phyloP scores from a whole-genome alignment of 2,329 filamentous ascomycete genomes.

The Scorias spongiosa region DNA sequence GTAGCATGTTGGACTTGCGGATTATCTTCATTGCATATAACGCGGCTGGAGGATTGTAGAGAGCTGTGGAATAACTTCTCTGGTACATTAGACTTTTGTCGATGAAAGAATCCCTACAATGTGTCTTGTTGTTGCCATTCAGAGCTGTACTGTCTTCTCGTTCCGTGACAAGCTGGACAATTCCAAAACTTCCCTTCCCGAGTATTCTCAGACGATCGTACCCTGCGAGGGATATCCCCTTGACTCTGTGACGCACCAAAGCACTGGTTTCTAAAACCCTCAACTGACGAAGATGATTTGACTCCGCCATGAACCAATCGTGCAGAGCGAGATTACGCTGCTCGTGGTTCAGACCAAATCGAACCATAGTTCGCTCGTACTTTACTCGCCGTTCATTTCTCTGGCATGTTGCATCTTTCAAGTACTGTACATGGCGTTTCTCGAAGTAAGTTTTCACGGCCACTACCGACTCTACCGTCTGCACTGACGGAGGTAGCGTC shows the following conservation, averaged over 20 bases:
- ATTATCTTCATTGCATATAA: slow-evolving; percentile 97
- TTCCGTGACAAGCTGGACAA: slow-evolving; percentile 73
- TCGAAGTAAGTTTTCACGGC: slow-evolving; percentile 79
- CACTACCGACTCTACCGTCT: slow-evolving; percentile 62
- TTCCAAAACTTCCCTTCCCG: slow-evolving; percentile 87
- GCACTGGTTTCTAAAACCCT: slow-evolving; percentile 54
- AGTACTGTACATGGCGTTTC: slow-evolving; percentile 61
- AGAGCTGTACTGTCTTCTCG: slow-evolving; percentile 1
- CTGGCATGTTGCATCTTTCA: slow-evolving; percentile 37
- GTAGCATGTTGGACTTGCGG: slow-evolving; percentile 81
- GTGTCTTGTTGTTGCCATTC: not conserved
- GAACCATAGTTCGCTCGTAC: slow-evolving; percentile 49
- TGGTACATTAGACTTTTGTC: not conserved
- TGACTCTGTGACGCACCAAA: slow-evolving; percentile 30
- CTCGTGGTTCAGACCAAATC: slow-evolving; percentile 41
- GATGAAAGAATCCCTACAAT: not conserved
- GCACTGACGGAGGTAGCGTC: slow-evolving; percentile 22
- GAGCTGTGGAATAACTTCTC: not conserved
- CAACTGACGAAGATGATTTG: slow-evolving; percentile 56
- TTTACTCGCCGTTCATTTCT: slow-evolving; percentile 46
- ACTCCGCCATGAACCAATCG: slow-evolving; percentile 53
- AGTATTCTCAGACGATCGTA: slow-evolving; percentile 72
- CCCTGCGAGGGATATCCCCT: slow-evolving; percentile 41
- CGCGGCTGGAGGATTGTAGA: slow-evolving; percentile 28
- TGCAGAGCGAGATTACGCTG: slow-evolving; percentile 37